Percentiles rank a stretch among this genome's conserved stretches.
phyloP scores from a whole-genome alignment of 202 grass and related monocot genomes.

The Saccharum hybrid region DNA sequence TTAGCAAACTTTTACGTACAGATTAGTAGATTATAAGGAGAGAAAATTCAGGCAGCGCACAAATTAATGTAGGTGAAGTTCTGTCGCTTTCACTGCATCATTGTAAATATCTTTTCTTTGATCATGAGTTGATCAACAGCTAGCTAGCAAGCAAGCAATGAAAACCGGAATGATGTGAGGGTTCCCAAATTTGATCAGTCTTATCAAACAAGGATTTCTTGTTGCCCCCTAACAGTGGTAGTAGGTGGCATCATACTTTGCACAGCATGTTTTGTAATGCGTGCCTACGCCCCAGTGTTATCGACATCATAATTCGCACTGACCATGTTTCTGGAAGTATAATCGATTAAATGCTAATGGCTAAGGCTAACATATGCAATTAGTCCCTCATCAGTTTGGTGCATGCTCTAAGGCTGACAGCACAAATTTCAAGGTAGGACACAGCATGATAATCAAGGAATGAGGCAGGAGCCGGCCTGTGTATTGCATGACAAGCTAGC shows the following conservation, averaged over 20 bases:
- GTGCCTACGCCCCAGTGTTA: constrained; percentile 50
- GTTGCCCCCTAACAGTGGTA: constrained; percentile 53
- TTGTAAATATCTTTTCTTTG: constrained; percentile 41
- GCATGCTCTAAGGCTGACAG: constrained; percentile 47
- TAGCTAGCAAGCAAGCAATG: constrained; percentile 55
- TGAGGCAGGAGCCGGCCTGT: constrained; percentile 35
- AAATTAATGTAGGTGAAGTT: background rate
- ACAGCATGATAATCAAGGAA: constrained; percentile 35
- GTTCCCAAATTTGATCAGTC: constrained; percentile 54
- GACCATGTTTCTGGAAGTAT: constrained; percentile 58
- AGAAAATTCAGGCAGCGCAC: background rate
- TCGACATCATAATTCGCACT: constrained; percentile 63
- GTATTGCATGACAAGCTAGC: constrained; percentile 10
- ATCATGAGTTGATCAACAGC: constrained; percentile 57
- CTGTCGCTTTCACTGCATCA: constrained; percentile 18
- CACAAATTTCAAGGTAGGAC: constrained; percentile 45
- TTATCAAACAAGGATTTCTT: constrained; percentile 51
- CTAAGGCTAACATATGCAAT: constrained; percentile 54
- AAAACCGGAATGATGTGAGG: constrained; percentile 55
- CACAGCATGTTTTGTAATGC: constrained; percentile 53
- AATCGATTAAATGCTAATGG: constrained; percentile 55
- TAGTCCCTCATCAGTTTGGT: constrained; percentile 56
- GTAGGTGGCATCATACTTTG: constrained; percentile 65
- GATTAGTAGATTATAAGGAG: background rate
- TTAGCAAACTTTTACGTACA: constrained; percentile 22